Evolutionary conservation across 2,329 filamentous ascomycete species (phyloP), one percentile per base, ranked within the genome.

Genomic region (Pestalotiopsis sp.): DNA sequence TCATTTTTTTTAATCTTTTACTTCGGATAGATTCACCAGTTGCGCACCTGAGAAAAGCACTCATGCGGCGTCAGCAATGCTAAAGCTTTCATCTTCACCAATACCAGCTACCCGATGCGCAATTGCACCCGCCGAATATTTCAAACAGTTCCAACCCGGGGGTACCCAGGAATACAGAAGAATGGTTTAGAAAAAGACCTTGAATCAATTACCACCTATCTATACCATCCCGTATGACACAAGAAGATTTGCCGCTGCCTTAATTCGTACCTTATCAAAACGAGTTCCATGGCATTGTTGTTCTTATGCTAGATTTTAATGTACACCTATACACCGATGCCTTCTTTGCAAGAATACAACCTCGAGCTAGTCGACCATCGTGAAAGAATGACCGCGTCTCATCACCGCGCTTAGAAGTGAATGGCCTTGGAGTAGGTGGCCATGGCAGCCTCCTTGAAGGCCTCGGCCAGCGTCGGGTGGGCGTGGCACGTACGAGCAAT

Each of bases 361-460:
- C 69, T 71, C 66, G 14, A 64, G 61, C 20, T 49, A 5, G 39
- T 17, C 61, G 12, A 49, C 39, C 61, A 9, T 65, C 69, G 66
- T 66, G 4, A 58, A 55, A n/a, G 13, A 14, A n/a, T n/a, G 27
- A 27, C 36, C 31, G 31, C 9, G 20, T n/a, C 9, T 9, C 17
- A n/a, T 13, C 6, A 23, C 7, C 27, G 14, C 20, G 41, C 27
- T 83, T 93, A 99, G 84, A 92, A 97, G 86, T 99, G 96, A 81
- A 99, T 97, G 74, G 96, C 92, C 87, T 97, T 96, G 77, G 91
- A 90, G 85, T 97, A 94, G 64, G 95, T 98, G 71, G 94, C 93
- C 96, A 99, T 98, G 75, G 96, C 96, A 77, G 96, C 96, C 89
- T 99, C 96, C 88, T 99, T 99, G 89, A 99, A 98, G 59, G 96